Conservation (phyloP, 2,329 filamentous ascomycete genomes). For the Apiospora saccharicola region DNA sequence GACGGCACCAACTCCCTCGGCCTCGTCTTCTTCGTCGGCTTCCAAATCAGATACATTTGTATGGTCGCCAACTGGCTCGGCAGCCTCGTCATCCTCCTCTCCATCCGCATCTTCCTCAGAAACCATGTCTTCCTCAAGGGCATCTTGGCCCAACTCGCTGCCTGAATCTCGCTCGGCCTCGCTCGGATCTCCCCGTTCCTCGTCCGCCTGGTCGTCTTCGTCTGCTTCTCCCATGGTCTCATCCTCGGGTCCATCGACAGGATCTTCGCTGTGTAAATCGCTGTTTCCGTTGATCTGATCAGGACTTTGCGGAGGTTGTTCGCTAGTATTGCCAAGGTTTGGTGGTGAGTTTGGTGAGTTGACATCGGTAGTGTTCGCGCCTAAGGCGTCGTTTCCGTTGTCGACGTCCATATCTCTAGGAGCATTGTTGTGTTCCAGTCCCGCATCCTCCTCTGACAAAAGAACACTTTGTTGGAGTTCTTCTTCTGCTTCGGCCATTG, state of each 20-base stretch:
- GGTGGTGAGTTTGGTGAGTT: neutral
- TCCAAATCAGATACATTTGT: slow-evolving; percentile 30
- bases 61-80: slow-evolving; percentile 57
- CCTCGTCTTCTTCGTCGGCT: slow-evolving; percentile 50
- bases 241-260: slow-evolving; percentile 30
- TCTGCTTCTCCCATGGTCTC: slow-evolving; percentile 34
- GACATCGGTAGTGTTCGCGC: slow-evolving; percentile 22
- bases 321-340: slow-evolving; percentile 6
- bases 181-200: neutral
- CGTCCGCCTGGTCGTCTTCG: slow-evolving; percentile 36
- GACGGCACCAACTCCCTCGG: slow-evolving; percentile 64
- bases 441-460: slow-evolving; percentile 55
- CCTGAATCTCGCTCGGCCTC: slow-evolving; percentile 30
- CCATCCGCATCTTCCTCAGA: slow-evolving; percentile 36
- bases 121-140: slow-evolving; percentile 1
- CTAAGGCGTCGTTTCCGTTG: slow-evolving; percentile 28
- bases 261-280: neutral
- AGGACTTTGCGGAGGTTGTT: neutral
- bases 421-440: slow-evolving; percentile 48
- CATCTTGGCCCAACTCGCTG: slow-evolving; percentile 32
- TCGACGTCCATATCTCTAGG: slow-evolving; percentile 41
- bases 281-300: neutral
- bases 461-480: slow-evolving; percentile 64
- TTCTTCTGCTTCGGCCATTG: slow-evolving; percentile 61
- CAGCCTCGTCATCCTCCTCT: slow-evolving; percentile 40